Base-by-base conservation (phyloP, 2,329 filamentous ascomycete genomes). In the Polytolypa hystricis region DNA sequence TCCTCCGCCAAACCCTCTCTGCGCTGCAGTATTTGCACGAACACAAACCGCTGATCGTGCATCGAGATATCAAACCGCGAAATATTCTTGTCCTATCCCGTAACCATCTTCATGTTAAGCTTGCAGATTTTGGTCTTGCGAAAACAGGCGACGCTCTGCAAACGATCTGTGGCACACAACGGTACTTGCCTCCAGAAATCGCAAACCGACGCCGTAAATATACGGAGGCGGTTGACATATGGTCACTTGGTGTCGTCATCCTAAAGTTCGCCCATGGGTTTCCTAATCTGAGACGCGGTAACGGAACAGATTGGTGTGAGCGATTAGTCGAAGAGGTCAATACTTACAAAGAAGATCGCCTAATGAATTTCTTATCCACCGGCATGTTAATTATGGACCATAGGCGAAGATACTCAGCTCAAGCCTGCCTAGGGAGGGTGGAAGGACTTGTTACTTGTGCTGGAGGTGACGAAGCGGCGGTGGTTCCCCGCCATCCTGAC, bases 141-240 rank as follows among this genome's bases (percentile, higher is more conserved):
- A 37, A 32, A 17, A 21, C 26, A 16, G 36, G 29, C 3, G n/a
- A 11, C 7, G 14, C 10, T 10, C 15, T 33, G 16, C 14, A 15
- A 17, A 38, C 20, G 3, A 11, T 14, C 7, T 25, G 30, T 10
- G 36, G 30, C 6, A 38, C 35, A 12, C 3, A 11, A 19, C 2
- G 5, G n/a, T 38, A 33, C 15, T 12, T 19, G 2, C 12, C 36
- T 5, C 36, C 19, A 5, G 36, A 38, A 21, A 20, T 29, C 16
- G 2, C 1, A 12, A 15, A 14, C 16, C 14, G 1, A 15, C n/a
- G 2, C 3, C 9, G 11, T 15, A 36, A 29, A 9, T 93, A 94
- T 62, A 89, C 84, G 35, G 81, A 83, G 50, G 84, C 84, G 3
- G 85, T 93, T 6, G 86, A 94, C 54, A 69, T 94, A 21, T 93